A percentile compares a stretch with the other conserved stretches of the same genome.
Conservation (phyloP, 176 grass and related monocot species). For the Oryza officinalis region DNA sequence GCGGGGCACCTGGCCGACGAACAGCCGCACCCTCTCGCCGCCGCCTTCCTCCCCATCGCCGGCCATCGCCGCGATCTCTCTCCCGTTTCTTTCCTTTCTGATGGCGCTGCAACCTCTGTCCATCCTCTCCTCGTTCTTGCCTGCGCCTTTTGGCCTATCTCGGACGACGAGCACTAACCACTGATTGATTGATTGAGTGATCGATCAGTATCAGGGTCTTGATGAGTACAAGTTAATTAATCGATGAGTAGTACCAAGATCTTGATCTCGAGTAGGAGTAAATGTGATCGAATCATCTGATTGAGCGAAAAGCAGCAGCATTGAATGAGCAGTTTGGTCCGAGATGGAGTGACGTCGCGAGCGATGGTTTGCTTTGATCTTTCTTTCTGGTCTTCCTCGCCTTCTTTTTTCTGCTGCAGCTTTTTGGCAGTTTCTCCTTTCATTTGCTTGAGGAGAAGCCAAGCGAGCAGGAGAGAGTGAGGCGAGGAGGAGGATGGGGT, state of each 20-base stretch:
- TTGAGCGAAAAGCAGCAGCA: neutral
- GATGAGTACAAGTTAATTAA: neutral
- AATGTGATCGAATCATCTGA: neutral
- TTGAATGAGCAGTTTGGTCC: neutral
- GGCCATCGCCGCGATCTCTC: neutral
- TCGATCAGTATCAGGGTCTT: neutral
- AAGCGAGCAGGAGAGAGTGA: no score
- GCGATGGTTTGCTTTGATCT: neutral
- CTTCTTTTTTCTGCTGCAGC: neutral
- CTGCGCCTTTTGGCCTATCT: neutral
- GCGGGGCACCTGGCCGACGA: conserved; percentile 52
- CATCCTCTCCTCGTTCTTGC: neutral
- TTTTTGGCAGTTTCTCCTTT: neutral
- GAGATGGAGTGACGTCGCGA: neutral
- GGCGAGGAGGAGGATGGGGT: neutral
- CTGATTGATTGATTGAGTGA: neutral
- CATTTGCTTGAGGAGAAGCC: neutral
- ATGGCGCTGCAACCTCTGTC: neutral
- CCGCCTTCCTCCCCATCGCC: neutral
- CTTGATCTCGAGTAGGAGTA: neutral
- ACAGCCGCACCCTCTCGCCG: conserved; percentile 21
- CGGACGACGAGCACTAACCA: neutral
- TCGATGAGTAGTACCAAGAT: neutral
- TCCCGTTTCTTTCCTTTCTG: neutral
- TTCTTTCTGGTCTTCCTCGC: neutral